Conservation (phyloP, 1,139 yeast genomes). For the Blastobotrys aristatus region DNA sequence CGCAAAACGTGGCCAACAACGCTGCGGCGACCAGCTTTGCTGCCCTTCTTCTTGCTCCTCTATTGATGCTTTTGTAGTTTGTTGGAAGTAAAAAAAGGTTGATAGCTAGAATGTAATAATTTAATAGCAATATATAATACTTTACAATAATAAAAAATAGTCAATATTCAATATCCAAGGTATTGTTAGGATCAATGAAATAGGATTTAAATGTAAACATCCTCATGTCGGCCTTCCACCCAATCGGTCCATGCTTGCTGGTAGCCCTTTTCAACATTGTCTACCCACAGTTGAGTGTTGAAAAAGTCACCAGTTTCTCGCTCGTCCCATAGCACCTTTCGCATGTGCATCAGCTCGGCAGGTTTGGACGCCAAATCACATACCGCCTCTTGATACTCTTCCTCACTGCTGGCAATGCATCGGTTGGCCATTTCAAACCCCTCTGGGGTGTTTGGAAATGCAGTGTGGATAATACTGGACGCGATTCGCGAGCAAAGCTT, state of each 20-base stretch:
- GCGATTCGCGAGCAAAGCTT: constrained; percentile 35
- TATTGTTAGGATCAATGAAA: too few relatives aligned
- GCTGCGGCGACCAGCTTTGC: neutral
- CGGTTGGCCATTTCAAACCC: constrained; percentile 21
- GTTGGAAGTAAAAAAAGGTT: neutral
- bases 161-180: neutral
- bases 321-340: constrained; percentile 25
- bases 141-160: neutral
- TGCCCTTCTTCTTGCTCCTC: neutral
- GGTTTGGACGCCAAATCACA: constrained; percentile 24
- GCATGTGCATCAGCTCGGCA: constrained; percentile 22
- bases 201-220: constrained; percentile 10
- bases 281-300: constrained; percentile 32
- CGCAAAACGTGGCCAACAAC: neutral
- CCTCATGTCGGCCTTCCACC: constrained; percentile 22
- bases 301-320: constrained; percentile 29
- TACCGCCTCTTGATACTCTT: constrained; percentile 29
- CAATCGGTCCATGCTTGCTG: constrained; percentile 31
- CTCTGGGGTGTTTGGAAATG: constrained; percentile 21
- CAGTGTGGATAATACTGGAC: constrained; percentile 30
- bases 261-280: constrained; percentile 29
- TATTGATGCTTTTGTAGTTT: neutral
- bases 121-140: too few relatives aligned
- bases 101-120: neutral
- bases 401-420: constrained; percentile 27